These are phyloP conservation scores for Orbilia oligospora DNA, from an alignment of 2,329 filamentous ascomycete species.

Conservation along the genomic window DNA sequence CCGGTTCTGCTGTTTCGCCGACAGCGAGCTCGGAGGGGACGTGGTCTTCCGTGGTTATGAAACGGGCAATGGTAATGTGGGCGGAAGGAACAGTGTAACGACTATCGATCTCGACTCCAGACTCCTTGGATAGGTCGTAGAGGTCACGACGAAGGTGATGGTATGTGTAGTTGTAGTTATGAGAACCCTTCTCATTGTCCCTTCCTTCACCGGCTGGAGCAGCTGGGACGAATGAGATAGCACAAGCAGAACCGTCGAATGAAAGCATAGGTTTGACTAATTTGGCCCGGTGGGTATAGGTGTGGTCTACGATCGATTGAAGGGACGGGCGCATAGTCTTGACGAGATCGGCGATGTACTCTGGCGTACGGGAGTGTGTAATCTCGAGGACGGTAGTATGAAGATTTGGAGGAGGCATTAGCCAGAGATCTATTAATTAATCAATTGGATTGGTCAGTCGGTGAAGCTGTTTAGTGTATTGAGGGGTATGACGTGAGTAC, in stretches of 20 bases:
- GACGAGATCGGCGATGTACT: constrained; percentile 77
- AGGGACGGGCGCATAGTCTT: constrained; percentile 72
- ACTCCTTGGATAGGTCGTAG: constrained; percentile 74
- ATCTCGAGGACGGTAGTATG: constrained; percentile 90
- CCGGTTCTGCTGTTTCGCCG: constrained; percentile 67
- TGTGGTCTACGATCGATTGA: constrained; percentile 75
- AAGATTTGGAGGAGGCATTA: constrained; percentile 83
- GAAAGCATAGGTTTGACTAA: constrained; percentile 82
- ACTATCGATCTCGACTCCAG: constrained; percentile 79
- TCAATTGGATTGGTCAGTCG: constrained; percentile 19
- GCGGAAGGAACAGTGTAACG: constrained; percentile 91
- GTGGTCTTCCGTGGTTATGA: constrained; percentile 78
- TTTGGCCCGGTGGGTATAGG: constrained; percentile 73
- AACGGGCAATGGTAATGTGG: constrained; percentile 88
- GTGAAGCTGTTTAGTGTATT: constrained; percentile 31
- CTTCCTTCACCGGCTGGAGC: constrained; percentile 65
- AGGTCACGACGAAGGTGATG: constrained; percentile 89
- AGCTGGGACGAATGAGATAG: constrained; percentile 87
- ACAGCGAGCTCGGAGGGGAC: constrained; percentile 65
- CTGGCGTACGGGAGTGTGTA: constrained; percentile 80
- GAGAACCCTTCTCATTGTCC: constrained; percentile 2
- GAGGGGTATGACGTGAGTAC: constrained; percentile 65
- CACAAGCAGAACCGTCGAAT: constrained; percentile 87
- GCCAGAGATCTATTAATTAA: constrained; percentile 77
- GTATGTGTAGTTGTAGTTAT: constrained; percentile 78